Percentiles rank a stretch among this genome's conserved stretches.
These are phyloP conservation scores for Solanum virginianum DNA, from an alignment of 257 asterid species.

Conservation along the genomic window DNA sequence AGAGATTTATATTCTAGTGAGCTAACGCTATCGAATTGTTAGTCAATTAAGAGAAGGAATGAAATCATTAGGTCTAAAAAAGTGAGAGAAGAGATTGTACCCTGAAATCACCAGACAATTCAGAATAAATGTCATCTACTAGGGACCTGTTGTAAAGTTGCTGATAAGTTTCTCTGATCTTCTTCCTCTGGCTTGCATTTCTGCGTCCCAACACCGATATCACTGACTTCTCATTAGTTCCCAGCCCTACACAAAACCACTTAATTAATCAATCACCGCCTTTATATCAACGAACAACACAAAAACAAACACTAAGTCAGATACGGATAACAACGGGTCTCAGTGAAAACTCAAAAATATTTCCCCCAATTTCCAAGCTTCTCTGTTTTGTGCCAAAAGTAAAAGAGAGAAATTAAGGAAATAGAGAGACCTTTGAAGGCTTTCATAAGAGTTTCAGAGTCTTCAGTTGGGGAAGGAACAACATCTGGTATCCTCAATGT, in stretches of 20 bases:
- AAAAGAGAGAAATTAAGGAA: neutral
- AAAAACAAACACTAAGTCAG: neutral
- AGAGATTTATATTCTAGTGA: neutral
- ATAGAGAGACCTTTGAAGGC: constrained; percentile 40
- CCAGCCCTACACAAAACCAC: constrained; percentile 32
- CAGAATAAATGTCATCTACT: constrained; percentile 30
- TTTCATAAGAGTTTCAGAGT: constrained; percentile 38
- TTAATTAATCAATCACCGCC: neutral
- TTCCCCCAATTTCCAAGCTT: neutral
- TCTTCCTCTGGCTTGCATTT: constrained; percentile 50
- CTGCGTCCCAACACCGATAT: constrained; percentile 52
- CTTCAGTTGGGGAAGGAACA: constrained; percentile 57
- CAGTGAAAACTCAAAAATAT: neutral
- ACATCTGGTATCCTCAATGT: constrained; percentile 39
- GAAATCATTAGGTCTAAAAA: neutral
- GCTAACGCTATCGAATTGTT: neutral
- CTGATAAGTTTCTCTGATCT: constrained; percentile 45
- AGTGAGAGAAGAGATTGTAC: constrained; percentile 12
- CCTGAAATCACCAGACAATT: constrained; percentile 75
- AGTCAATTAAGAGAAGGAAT: neutral
- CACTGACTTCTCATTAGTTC: constrained; percentile 60
- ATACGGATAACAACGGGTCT: neutral
- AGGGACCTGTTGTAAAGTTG: constrained; percentile 51
- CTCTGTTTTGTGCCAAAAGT: neutral
- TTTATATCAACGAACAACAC: neutral